These are phyloP conservation scores for Ogataea hybrid DNA, from an alignment of 1,139 yeast species.

Conservation along the genomic window DNA sequence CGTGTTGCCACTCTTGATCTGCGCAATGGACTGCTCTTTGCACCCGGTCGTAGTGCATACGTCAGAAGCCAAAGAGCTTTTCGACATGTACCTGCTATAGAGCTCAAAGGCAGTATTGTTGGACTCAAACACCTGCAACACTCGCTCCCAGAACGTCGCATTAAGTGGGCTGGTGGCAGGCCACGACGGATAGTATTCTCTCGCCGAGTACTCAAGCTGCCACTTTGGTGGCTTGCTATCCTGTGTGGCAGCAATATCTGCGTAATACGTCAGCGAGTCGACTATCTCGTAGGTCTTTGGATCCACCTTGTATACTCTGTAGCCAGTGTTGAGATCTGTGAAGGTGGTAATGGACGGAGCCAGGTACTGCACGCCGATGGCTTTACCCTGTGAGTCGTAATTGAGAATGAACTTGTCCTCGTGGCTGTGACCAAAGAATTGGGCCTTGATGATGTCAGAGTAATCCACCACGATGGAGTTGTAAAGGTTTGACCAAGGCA, in stretches of 20 bases:
- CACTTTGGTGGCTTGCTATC: not conserved
- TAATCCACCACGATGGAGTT: not conserved
- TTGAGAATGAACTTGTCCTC: slow-evolving; percentile 1
- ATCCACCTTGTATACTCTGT: slow-evolving; percentile 3
- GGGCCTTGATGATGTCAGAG: slow-evolving; percentile 4
- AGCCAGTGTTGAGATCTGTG: slow-evolving; percentile 4
- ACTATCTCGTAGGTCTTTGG: slow-evolving; percentile 1
- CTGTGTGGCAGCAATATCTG: not conserved
- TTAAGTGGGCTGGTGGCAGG: not conserved
- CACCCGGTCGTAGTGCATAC: slow-evolving; percentile 1
- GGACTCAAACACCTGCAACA: not conserved
- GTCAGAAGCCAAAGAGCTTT: not conserved
- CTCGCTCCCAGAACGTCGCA: slow-evolving; percentile 1
- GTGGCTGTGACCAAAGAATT: slow-evolving; percentile 2
- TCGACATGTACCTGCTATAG: slow-evolving; percentile 1
- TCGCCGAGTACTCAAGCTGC: slow-evolving; percentile 1
- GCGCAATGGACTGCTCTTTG: slow-evolving; percentile 1
- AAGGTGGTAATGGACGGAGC: slow-evolving; percentile 2
- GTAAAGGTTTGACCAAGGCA: slow-evolving; percentile 4
- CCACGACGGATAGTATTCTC: slow-evolving; percentile 2
- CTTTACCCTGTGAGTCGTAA: not conserved
- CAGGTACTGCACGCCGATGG: not conserved
- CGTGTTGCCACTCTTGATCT: slow-evolving; percentile 2
- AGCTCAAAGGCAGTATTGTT: slow-evolving; percentile 3
- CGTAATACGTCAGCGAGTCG: slow-evolving; percentile 2